These are phyloP conservation scores for Piloderma croceum DNA, from an alignment of 768 basidiomycete species.

Conservation along the genomic window DNA sequence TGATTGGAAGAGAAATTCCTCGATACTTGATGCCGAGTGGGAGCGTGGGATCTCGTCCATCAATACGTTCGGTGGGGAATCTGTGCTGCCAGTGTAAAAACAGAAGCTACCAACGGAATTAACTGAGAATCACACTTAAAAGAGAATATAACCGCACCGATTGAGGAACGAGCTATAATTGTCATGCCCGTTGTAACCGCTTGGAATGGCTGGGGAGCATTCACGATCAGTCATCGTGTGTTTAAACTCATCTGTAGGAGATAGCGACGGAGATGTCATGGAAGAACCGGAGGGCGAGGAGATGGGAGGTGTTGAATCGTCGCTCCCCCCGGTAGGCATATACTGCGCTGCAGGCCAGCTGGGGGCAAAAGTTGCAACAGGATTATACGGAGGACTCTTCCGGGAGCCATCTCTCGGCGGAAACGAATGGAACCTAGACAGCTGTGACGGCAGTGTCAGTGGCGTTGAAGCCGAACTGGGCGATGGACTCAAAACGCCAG, in stretches of 20 bases:
- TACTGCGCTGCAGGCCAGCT: conserved; percentile 1
- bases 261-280: conserved; percentile 4
- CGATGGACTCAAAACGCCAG: conserved; percentile 24
- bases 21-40: conserved; percentile 51
- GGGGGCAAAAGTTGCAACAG: too few species aligned
- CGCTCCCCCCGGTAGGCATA: conserved; percentile 21
- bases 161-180: conserved; percentile 60
- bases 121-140: conserved; percentile 5
- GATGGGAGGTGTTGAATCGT: conserved; percentile 6
- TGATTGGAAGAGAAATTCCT: conserved; percentile 39
- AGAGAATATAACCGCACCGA: conserved; percentile 39
- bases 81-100: conserved; percentile 69
- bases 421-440: neutral
- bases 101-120: conserved; percentile 52
- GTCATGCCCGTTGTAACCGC: conserved; percentile 24
- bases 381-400: too few species aligned
- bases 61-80: conserved; percentile 17
- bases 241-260: conserved; percentile 13
- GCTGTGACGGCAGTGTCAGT: conserved; percentile 5
- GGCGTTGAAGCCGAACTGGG: conserved; percentile 36
- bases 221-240: too few species aligned
- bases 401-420: too few species aligned
- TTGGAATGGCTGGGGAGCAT: too few species aligned
- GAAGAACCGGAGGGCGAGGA: neutral
- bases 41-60: conserved; percentile 30